A percentile compares a stretch with the other conserved stretches of the same genome.
These are phyloP conservation scores for Pyrenula massariospora DNA, from an alignment of 495 filamentous ascomycete genomes.

Conservation along the genomic window DNA sequence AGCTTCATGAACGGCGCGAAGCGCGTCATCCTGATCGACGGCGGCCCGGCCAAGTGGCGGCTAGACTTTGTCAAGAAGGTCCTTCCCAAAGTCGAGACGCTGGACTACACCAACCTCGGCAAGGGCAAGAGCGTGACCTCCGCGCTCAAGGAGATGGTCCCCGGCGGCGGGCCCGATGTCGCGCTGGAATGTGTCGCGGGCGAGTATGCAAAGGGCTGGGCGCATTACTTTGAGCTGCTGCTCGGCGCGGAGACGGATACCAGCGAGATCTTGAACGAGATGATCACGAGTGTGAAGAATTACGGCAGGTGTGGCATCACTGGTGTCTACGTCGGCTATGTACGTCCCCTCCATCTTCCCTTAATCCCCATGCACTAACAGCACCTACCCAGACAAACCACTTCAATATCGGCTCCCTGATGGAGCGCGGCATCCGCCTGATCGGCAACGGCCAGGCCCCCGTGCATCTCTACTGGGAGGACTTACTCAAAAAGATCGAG, in stretches of 20 bases:
- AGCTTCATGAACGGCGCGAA: slow-evolving; percentile 58
- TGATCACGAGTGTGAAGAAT: slow-evolving; percentile 64
- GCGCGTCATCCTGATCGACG: slow-evolving; percentile 73
- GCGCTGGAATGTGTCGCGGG: slow-evolving; percentile 77
- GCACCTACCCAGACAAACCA: slow-evolving; percentile 51
- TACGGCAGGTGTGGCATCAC: slow-evolving; percentile 71
- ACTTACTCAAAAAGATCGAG: slow-evolving; percentile 58
- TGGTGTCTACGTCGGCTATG: slow-evolving; percentile 72
- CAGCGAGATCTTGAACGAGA: slow-evolving; percentile 79
- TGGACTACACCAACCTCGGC: slow-evolving; percentile 44
- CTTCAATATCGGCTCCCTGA: slow-evolving; percentile 74
- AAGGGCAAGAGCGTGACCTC: slow-evolving; percentile 49
- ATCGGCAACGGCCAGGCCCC: slow-evolving; percentile 80
- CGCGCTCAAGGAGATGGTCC: slow-evolving; percentile 61
- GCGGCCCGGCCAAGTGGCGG: slow-evolving; percentile 47
- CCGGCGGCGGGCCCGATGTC: slow-evolving; percentile 57
- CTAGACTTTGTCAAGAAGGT: slow-evolving; percentile 54
- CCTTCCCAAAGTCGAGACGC: slow-evolving; percentile 47
- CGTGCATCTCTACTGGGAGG: slow-evolving; percentile 74
- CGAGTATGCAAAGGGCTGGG: slow-evolving; percentile 76
- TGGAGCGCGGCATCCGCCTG: slow-evolving; percentile 75
- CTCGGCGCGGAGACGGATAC: slow-evolving; percentile 76
- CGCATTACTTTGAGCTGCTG: slow-evolving; percentile 63
- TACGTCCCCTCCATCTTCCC: slow-evolving; percentile 25
- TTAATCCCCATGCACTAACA: neutral